Conservation (phyloP, 164 flowering plant genomes). For the Chloranthus sessilifolius region DNA sequence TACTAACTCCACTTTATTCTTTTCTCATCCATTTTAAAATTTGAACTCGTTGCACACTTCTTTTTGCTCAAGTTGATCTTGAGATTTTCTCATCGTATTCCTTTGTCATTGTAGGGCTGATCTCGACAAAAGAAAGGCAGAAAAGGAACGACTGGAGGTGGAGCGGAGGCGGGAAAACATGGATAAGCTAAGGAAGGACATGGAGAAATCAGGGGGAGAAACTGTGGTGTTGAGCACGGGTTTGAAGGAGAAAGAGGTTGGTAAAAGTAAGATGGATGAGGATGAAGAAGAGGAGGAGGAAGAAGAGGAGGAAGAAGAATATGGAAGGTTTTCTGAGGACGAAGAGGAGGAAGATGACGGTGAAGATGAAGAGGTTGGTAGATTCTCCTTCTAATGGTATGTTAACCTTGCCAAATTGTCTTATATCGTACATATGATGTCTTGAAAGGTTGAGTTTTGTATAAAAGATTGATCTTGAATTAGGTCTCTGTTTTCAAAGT, state of each 20-base stretch:
- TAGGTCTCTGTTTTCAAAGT: too few relatives aligned
- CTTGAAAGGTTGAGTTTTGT: too few relatives aligned
- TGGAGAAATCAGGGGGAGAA: slow-evolving; percentile 70
- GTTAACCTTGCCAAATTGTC: too few relatives aligned
- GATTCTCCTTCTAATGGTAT: slow-evolving; percentile 30
- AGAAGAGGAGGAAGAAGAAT: slow-evolving; percentile 42
- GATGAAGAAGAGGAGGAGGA: slow-evolving; percentile 56
- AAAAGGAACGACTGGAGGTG: slow-evolving; percentile 77
- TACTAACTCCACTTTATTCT: slow-evolving; percentile 14
- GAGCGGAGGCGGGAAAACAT: slow-evolving; percentile 61
- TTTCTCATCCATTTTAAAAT: neutral
- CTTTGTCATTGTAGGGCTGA: slow-evolving; percentile 53
- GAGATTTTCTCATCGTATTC: neutral
- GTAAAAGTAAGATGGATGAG: slow-evolving; percentile 18
- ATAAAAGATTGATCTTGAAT: too few relatives aligned
- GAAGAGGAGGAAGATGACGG: slow-evolving; percentile 46
- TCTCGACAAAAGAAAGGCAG: slow-evolving; percentile 83
- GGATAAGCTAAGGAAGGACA: slow-evolving; percentile 83
- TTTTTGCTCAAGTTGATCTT: neutral
- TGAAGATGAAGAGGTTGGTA: slow-evolving; percentile 63
- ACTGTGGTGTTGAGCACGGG: slow-evolving; percentile 81
- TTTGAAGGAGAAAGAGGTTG: slow-evolving; percentile 47
- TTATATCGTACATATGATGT: too few relatives aligned
- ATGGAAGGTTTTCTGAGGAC: slow-evolving; percentile 25
- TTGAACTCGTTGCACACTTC: neutral